Conservation (phyloP, 2,329 filamentous ascomycete genomes). For the Exophiala spinifera region DNA sequence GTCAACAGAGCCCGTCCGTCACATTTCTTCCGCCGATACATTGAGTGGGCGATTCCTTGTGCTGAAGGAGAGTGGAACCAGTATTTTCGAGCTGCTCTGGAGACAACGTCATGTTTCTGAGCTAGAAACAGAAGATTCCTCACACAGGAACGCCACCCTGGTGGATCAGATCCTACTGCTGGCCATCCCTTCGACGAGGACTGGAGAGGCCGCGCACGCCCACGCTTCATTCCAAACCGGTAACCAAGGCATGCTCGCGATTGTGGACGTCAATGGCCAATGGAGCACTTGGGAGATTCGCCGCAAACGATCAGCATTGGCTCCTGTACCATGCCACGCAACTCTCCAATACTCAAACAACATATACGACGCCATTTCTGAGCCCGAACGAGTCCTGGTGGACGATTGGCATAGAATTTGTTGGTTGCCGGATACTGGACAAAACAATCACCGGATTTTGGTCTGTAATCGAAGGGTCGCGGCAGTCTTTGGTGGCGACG, state of each 20-base stretch:
- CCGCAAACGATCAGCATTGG: constrained; percentile 32
- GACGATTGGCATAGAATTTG: constrained; percentile 46
- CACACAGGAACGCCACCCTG: constrained; percentile 7
- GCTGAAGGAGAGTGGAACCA: constrained; percentile 18
- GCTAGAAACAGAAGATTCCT: not conserved
- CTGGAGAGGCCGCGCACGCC: constrained; percentile 48
- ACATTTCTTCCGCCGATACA: constrained; percentile 2
- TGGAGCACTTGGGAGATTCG: constrained; percentile 53
- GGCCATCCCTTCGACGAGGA: constrained; percentile 42
- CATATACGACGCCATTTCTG: constrained; percentile 16
- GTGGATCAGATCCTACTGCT: constrained; percentile 49
- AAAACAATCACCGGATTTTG: constrained; percentile 41
- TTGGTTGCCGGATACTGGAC: constrained; percentile 36
- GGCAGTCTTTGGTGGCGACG: constrained; percentile 37
- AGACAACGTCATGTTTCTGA: constrained; percentile 9
- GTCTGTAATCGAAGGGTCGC: constrained; percentile 50
- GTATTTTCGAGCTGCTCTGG: constrained; percentile 22
- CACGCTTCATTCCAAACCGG: constrained; percentile 60
- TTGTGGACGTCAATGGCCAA: constrained; percentile 52
- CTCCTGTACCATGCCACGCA: constrained; percentile 33
- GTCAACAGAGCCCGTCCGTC: constrained; percentile 10
- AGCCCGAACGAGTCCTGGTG: constrained; percentile 26
- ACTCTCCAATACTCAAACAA: constrained; percentile 15
- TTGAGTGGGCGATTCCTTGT: constrained; percentile 11
- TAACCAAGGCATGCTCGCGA: constrained; percentile 54